These are phyloP conservation scores for Cronartium ribicola DNA, from an alignment of 1,284 basidiomycete species.

Conservation along the genomic window DNA sequence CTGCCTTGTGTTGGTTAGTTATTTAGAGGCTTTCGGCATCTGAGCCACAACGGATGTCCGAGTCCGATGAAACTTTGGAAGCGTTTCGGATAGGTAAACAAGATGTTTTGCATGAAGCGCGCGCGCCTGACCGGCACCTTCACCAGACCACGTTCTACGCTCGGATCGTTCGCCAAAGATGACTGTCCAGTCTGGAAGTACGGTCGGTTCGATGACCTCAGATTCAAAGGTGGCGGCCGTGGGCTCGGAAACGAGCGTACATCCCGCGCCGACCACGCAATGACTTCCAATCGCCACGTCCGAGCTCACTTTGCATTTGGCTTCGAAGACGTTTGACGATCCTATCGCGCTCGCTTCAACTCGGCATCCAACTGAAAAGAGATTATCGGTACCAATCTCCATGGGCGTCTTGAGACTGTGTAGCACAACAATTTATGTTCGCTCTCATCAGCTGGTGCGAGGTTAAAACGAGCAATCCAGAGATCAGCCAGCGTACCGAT, in stretches of 20 bases:
- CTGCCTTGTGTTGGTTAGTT: background rate
- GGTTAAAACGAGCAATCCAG: background rate
- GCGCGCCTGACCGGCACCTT: conserved; percentile 22
- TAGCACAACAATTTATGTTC: background rate
- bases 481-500: conserved; percentile 9
- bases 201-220: background rate
- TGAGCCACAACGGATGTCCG: background rate
- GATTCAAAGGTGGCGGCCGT: background rate
- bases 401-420: conserved; percentile 13
- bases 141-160: conserved; percentile 16
- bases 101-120: conserved; percentile 37
- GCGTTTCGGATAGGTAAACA: conserved; percentile 23
- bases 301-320: conserved; percentile 19
- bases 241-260: conserved; percentile 14
- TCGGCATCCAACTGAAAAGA: conserved; percentile 39
- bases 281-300: conserved; percentile 10
- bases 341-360: conserved; percentile 32
- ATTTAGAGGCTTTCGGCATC: conserved; percentile 2
- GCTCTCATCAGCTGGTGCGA: no score
- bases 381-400: conserved; percentile 25
- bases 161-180: conserved; percentile 28
- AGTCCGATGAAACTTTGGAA: conserved; percentile 39
- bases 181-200: conserved; percentile 7
- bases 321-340: conserved; percentile 28
- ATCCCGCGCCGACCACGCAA: conserved; percentile 32